phyloP scores from a whole-genome alignment of 2,329 filamentous ascomycete species.

The Endocalyx cinctus region DNA sequence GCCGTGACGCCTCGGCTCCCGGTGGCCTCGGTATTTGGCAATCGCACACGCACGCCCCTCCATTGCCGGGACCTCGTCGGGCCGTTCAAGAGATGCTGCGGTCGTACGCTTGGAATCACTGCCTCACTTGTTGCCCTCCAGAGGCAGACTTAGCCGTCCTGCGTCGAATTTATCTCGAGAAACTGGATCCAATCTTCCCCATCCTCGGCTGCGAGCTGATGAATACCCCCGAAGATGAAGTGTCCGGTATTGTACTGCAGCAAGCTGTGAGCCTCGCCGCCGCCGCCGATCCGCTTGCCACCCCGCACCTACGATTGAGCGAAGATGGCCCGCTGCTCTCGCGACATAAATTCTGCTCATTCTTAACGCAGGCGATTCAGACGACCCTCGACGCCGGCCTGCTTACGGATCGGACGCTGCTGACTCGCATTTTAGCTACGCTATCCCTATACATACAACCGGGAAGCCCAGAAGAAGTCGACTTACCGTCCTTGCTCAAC shows the following conservation, averaged over 20 bases:
- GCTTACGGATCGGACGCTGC: conserved; percentile 48
- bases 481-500: conserved; percentile 49
- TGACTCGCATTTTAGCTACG: conserved; percentile 50
- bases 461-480: conserved; percentile 46
- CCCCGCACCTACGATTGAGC: conserved; percentile 40
- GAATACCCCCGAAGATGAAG: conserved; percentile 21
- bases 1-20: conserved; percentile 37
- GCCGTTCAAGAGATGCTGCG: conserved; percentile 26
- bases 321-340: conserved; percentile 34
- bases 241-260: conserved; percentile 37
- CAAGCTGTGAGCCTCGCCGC: conserved; percentile 54
- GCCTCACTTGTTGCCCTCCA: conserved; percentile 44
- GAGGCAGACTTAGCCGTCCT: conserved; percentile 41
- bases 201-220: conserved; percentile 35
- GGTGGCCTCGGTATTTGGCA: conserved; percentile 56
- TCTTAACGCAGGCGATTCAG: conserved; percentile 43
- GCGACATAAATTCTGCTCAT: conserved; percentile 43
- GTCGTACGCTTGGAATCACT: conserved; percentile 41
- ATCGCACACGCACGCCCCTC: conserved; percentile 21
- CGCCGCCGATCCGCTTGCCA: conserved; percentile 43
- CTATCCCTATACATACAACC: conserved; percentile 58
- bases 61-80: conserved; percentile 25
- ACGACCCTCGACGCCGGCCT: conserved; percentile 49
- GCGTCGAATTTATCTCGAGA: conserved; percentile 42
- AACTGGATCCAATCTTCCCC: conserved; percentile 52